Evolutionary conservation across 352 stramenopile species (phyloP), one percentile per base, ranked within the genome.

Genomic region (Pythium myriotylum): DNA sequence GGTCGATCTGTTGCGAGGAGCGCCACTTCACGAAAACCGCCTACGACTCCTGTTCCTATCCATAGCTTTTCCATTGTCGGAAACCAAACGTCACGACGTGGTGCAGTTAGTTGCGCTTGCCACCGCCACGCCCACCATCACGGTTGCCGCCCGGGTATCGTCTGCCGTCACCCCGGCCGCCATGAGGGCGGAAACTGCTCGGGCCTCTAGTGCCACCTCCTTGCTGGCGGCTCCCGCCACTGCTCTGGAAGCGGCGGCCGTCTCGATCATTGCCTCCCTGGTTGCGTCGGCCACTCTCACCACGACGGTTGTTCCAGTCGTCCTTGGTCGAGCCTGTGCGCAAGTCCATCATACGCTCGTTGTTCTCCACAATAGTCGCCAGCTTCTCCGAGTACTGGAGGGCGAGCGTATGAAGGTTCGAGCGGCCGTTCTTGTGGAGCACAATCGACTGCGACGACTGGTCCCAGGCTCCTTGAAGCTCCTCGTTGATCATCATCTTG

Each of bases 401-500:
- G 32, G 97, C 96, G 55, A 98, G 77, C 27, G 88, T 84, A 80
- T 99, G 97, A 20, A 99, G 76, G 5, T 78, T 85, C 59, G 92
- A 98, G 32, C 94, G 91, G 68, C 99, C 92, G 35, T 92, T 89
- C 73, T 97, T 96, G 69, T 98, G 90, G 66, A 99, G 81, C 49
- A 98, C 81, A 64, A 99, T 98, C 26, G 95, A 98, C 75, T 98
- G 87, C 53, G 97, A 99, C 14, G 94, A 95, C 82, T 99, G 95
- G 81, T 99, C 97, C 97, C 96, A 99, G 41, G 88, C 96, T 43
- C 93, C 97, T 65, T 96, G 88, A 3, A 99, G 83, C 74, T 99
- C 96, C 48, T 97, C 86, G 66, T 98, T 98, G 81, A 99, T 98
- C 85, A 99, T 99, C 96, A 99, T 99, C 74, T 99, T 99, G 48